Conservation (phyloP, 1,284 basidiomycete species). For the Sanghuangporus baumii region DNA sequence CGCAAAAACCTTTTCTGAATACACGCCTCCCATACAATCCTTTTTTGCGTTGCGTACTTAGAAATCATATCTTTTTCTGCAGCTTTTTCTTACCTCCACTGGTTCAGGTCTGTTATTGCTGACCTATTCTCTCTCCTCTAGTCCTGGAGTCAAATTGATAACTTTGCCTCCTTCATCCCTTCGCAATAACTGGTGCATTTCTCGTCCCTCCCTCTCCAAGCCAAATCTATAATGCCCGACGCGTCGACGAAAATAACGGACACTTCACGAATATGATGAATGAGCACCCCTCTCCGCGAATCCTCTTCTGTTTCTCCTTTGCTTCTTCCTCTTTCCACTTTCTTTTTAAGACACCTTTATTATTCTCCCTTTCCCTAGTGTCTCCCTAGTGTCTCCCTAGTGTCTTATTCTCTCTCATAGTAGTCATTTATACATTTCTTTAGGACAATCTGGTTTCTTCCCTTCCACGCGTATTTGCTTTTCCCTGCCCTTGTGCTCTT, state of each 20-base stretch:
- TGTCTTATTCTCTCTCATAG: not conserved
- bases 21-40: not conserved
- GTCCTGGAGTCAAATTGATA: not conserved
- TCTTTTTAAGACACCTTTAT: not conserved
- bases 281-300: not conserved
- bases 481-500: no score
- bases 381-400: not conserved
- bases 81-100: no score
- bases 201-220: not conserved
- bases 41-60: not conserved
- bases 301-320: not conserved
- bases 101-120: not conserved
- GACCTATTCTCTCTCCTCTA: not conserved
- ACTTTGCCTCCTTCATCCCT: not conserved
- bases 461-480: not conserved
- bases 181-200: not conserved
- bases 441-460: not conserved
- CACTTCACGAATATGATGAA: slow-evolving; percentile 13
- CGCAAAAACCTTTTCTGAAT: not conserved
- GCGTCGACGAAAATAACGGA: slow-evolving; percentile 6
- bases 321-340: not conserved
- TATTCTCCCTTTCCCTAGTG: not conserved
- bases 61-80: not conserved
- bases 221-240: slow-evolving; percentile 1
- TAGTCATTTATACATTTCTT: not conserved